Percentiles rank a stretch among this genome's conserved stretches.
phyloP scores from a whole-genome alignment of 2,329 filamentous ascomycete genomes.

The Pestalotiopsis sp. region DNA sequence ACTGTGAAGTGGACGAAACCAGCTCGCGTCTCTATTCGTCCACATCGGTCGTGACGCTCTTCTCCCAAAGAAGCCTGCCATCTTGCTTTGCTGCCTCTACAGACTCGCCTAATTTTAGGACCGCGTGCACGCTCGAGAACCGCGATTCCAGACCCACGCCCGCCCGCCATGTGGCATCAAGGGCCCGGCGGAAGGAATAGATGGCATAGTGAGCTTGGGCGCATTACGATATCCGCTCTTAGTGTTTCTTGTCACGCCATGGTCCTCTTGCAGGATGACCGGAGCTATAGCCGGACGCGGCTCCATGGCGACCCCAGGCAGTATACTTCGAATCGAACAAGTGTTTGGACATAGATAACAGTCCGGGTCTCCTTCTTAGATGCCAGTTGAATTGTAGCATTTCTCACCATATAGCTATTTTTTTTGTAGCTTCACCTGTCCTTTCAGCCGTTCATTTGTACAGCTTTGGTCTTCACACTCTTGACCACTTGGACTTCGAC shows the following conservation, averaged over 20 bases:
- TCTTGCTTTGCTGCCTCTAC: neutral
- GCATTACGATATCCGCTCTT: conserved; percentile 3
- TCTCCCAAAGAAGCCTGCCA: neutral
- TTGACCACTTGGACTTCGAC: neutral
- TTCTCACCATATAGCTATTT: neutral
- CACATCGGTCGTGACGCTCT: neutral
- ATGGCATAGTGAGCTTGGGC: conserved; percentile 5
- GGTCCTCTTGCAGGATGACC: neutral
- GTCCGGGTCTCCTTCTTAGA: neutral
- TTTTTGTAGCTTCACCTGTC: neutral
- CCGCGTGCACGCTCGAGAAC: neutral
- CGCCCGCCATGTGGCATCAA: neutral
- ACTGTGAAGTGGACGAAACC: neutral
- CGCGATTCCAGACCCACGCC: neutral
- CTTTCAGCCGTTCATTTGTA: neutral
- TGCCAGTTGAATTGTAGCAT: neutral
- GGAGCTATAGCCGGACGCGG: neutral
- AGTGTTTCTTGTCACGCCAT: conserved; percentile 4
- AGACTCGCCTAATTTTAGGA: conserved; percentile 2
- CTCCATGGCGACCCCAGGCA: neutral
- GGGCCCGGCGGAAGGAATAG: neutral
- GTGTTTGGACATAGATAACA: conserved; percentile 4
- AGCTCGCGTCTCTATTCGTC: neutral
- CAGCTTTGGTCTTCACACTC: conserved; percentile 3
- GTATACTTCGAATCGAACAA: neutral